These are phyloP conservation scores for Botrytis galanthina DNA, from an alignment of 2,329 filamentous ascomycete species.

Conservation along the genomic window DNA sequence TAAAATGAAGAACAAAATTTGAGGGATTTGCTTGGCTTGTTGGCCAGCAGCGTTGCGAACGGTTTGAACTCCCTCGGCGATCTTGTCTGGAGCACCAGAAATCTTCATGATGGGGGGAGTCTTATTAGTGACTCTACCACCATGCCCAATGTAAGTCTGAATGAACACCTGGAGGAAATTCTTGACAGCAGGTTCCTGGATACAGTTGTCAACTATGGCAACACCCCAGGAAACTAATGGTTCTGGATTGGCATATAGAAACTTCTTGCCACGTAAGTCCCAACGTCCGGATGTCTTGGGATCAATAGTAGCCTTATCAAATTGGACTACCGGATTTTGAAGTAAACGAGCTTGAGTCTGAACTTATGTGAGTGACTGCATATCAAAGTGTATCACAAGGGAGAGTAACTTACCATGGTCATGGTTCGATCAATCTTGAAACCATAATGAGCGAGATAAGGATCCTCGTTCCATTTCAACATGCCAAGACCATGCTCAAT, in stretches of 20 bases:
- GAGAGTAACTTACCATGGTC: slow-evolving; percentile 45
- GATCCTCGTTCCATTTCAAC: slow-evolving; percentile 67
- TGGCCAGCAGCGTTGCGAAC: slow-evolving; percentile 29
- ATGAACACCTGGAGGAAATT: slow-evolving; percentile 61
- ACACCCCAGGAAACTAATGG: slow-evolving; percentile 74
- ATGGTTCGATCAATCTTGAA: slow-evolving; percentile 65
- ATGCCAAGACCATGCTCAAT: slow-evolving; percentile 67
- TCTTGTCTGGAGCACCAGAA: slow-evolving; percentile 15
- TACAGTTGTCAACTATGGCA: slow-evolving; percentile 59
- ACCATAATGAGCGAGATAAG: slow-evolving; percentile 69
- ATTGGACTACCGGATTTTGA: slow-evolving; percentile 67
- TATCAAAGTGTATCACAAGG: neutral
- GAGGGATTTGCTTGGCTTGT: slow-evolving; percentile 45
- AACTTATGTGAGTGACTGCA: slow-evolving; percentile 21
- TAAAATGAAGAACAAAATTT: slow-evolving; percentile 79
- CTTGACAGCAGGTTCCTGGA: slow-evolving; percentile 47
- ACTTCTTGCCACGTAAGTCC: slow-evolving; percentile 82
- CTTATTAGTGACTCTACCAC: slow-evolving; percentile 52
- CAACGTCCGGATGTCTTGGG: slow-evolving; percentile 73
- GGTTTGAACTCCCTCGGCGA: slow-evolving; percentile 23
- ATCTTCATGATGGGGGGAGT: slow-evolving; percentile 44
- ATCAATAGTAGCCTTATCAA: slow-evolving; percentile 48
- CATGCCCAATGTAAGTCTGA: slow-evolving; percentile 58
- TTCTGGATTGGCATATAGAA: slow-evolving; percentile 61
- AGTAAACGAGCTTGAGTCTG: slow-evolving; percentile 69